Evolutionary conservation across 2,329 filamentous ascomycete species (phyloP), one percentile per base, ranked within the genome.

Genomic region (Phaeosphaeriaceae sp.): DNA sequence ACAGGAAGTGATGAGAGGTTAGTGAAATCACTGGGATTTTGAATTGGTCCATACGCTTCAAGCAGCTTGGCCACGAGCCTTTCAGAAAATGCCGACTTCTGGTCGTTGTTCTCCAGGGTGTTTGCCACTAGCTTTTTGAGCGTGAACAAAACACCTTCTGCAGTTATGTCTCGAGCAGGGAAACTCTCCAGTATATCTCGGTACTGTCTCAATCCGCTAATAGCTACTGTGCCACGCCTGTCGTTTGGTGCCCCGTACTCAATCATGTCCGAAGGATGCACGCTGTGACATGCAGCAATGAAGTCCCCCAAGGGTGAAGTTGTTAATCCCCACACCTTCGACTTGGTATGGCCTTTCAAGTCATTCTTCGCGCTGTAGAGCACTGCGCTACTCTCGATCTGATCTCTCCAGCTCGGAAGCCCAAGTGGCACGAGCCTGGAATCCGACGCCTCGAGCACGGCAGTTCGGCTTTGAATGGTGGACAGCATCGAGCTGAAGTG

Each of bases 231-330:
- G 0, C 76, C 71, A n/a, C 73, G 72, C 54, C 85, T 80, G 24
- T 83, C 79, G 3, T 80, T 78, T 8, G 78, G 71, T 7, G 83
- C 83, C 0, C 80, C 79, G 66, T 88, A 88, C 59, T 88, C 84
- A 15, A 87, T 76, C 76, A 85, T 83, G 67, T 88, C 83, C 3
- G 81, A 84, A 0, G 86, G 86, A 67, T 89, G 85, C 26, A 85
- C 65, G 1, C 82, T 84, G 49, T 83, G 77, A 55, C 82, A 84
- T 3, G 79, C 78, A 5, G 83, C 85, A 15, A 82, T 70, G 23
- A 81, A 79, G 28, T 82, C 81, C 22, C 80, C 78, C 19, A 82
- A 68, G 19, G 83, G 82, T 17, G 81, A 82, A 2, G 66, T 55
- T 11, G 82, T 79, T 6, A 87, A 73, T 2, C 87, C 87, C 82